phyloP scores from a whole-genome alignment of 129 eudicot species.

The Lonicera japonica region DNA sequence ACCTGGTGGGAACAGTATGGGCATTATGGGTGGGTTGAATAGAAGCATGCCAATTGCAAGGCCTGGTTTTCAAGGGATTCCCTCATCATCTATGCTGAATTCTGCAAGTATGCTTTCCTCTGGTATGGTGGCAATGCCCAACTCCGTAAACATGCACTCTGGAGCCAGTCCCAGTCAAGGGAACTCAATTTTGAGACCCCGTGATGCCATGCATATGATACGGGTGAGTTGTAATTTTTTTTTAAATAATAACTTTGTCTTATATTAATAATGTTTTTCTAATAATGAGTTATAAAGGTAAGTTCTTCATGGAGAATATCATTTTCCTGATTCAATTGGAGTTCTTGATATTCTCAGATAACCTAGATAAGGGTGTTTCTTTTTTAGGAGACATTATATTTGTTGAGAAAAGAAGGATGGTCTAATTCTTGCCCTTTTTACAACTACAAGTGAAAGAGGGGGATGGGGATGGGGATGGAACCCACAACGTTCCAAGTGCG shows the following conservation, averaged over 20 bases:
- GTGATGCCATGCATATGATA: constrained; percentile 62
- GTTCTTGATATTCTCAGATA: too few species aligned
- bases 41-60: constrained; percentile 60
- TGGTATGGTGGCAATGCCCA: constrained; percentile 41
- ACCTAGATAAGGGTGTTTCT: too few species aligned
- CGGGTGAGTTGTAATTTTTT: constrained; percentile 46
- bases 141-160: constrained; percentile 43
- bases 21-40: constrained; percentile 49
- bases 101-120: constrained; percentile 41
- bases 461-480: too few species aligned
- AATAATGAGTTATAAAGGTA: too few species aligned
- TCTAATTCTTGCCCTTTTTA: too few species aligned
- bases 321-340: too few species aligned
- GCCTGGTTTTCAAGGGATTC: constrained; percentile 62
- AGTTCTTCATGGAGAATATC: too few species aligned
- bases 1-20: constrained; percentile 63
- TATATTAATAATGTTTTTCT: neutral
- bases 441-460: too few species aligned
- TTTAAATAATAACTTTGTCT: neutral
- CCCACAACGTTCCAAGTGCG: too few species aligned
- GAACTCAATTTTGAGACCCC: constrained; percentile 61
- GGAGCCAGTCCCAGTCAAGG: constrained; percentile 62
- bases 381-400: too few species aligned
- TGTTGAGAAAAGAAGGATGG: too few species aligned
- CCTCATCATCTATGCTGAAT: constrained; percentile 50